Conservation (phyloP, 257 asterid genomes). For the Solanum chmielewskii region DNA sequence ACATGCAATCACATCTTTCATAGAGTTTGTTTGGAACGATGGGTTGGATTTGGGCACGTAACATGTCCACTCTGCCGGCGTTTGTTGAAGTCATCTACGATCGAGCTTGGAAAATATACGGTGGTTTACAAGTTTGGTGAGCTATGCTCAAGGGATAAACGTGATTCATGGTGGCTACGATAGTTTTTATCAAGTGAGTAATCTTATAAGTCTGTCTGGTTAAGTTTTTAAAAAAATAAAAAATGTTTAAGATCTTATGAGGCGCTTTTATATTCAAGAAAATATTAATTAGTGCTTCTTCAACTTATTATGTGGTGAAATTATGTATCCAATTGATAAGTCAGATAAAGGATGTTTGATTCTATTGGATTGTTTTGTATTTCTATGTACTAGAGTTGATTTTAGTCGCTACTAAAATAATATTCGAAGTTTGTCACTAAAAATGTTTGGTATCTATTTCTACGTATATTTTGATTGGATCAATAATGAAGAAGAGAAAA, state of each 20-base stretch:
- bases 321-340: background rate
- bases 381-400: background rate
- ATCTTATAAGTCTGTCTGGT: background rate
- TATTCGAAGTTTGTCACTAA: background rate
- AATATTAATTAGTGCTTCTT: background rate
- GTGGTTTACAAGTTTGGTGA: background rate
- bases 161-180: background rate
- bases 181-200: background rate
- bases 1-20: background rate
- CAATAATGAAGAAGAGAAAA: too few species aligned
- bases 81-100: background rate
- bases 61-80: slow-evolving; percentile 2
- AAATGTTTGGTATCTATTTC: too few species aligned
- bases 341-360: background rate
- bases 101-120: background rate
- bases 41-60: background rate
- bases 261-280: too few species aligned
- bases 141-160: background rate
- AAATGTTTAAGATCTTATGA: too few species aligned
- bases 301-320: background rate
- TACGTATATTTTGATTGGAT: background rate
- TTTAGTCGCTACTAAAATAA: background rate
- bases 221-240: too few species aligned
- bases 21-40: background rate
- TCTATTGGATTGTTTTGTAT: background rate